phyloP scores from a whole-genome alignment of 371 early-diverging fungal species.

The Saksenaea oblongispora region DNA sequence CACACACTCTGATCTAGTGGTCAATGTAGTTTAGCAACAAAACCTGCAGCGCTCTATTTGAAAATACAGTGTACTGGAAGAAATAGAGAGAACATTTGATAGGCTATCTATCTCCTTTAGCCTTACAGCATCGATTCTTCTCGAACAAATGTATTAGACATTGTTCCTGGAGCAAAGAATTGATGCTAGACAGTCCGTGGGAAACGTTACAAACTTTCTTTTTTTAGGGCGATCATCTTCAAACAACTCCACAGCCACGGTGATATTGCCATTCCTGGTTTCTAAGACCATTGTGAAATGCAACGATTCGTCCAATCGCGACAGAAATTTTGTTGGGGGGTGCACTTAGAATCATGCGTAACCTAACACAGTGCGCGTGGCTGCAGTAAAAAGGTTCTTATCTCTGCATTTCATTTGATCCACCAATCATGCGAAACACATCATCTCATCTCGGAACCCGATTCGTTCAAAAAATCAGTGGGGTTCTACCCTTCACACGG shows the following conservation, averaged over 20 bases:
- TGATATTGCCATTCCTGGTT: background rate
- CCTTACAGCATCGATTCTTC: no score
- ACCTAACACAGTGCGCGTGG: background rate
- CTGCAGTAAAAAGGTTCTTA: background rate
- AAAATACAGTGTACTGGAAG: no score
- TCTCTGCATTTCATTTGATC: background rate
- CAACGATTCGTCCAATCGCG: background rate
- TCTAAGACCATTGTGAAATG: background rate
- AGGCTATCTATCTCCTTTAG: no score
- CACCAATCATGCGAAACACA: background rate
- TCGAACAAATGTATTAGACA: no score
- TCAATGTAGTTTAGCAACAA: background rate
- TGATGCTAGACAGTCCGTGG: background rate
- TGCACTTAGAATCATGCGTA: background rate
- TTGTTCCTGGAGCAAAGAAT: background rate
- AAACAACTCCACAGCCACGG: conserved; percentile 1
- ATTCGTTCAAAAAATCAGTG: background rate
- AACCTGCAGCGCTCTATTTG: no score
- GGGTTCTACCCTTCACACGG: background rate
- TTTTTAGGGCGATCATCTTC: background rate
- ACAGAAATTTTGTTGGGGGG: background rate
- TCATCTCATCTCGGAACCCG: background rate
- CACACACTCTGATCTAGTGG: background rate
- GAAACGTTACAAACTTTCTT: background rate
- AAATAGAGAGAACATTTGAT: no score